These are phyloP conservation scores for Rhododendron mucronatum DNA, from an alignment of 148 eudicot genomes.

Conservation along the genomic window DNA sequence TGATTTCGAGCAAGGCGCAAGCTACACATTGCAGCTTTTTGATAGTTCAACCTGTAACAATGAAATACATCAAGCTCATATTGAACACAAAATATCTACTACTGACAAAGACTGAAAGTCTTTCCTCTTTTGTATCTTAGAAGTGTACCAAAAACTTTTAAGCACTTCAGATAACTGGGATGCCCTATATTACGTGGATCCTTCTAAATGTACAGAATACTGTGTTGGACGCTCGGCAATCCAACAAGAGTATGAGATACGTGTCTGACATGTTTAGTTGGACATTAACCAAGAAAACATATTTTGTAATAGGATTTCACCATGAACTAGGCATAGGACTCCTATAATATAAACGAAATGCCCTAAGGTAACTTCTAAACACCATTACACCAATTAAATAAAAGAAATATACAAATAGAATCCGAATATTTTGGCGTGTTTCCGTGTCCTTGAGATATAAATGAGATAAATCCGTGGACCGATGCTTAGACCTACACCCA, in stretches of 20 bases:
- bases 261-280: background rate
- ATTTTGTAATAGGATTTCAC: background rate
- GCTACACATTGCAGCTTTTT: constrained; percentile 85
- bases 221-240: background rate
- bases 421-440: background rate
- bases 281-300: background rate
- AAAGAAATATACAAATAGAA: background rate
- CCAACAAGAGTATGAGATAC: background rate
- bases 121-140: background rate
- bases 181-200: background rate
- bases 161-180: background rate
- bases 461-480: too few species aligned
- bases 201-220: background rate
- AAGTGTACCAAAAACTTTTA: background rate
- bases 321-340: background rate
- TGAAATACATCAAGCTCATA: background rate
- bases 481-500: background rate
- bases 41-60: constrained; percentile 63
- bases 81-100: background rate
- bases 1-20: constrained; percentile 65
- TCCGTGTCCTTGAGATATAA: too few species aligned
- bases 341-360: background rate
- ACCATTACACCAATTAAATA: background rate
- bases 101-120: background rate
- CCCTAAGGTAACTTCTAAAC: background rate